Conservation (phyloP, 768 basidiomycete species). For the Hygrocybe punicea region DNA sequence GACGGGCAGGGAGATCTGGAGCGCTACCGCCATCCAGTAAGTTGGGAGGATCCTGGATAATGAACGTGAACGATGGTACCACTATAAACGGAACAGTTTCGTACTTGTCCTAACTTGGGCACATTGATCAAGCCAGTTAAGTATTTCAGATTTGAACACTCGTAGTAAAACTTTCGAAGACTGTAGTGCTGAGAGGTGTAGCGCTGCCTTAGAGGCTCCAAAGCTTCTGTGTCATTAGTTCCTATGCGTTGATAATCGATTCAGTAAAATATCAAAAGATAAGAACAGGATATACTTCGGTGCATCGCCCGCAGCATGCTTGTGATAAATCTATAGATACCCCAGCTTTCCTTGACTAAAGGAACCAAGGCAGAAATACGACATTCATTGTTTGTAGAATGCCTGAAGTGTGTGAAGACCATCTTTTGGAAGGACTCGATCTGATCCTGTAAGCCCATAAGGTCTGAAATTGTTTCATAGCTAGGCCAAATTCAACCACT, state of each 20-base stretch:
- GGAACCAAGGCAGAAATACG: slow-evolving; percentile 95
- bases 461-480: slow-evolving; percentile 95
- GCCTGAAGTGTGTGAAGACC: slow-evolving; percentile 91
- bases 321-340: slow-evolving; percentile 97
- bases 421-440: slow-evolving; percentile 99
- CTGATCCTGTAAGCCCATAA: slow-evolving; percentile 97
- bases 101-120: slow-evolving; percentile 89
- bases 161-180: slow-evolving; percentile 97
- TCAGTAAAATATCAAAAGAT: slow-evolving; percentile 5
- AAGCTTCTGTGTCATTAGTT: slow-evolving; percentile 81
- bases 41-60: slow-evolving; percentile 87
- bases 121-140: slow-evolving; percentile 97
- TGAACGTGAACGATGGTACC: not conserved
- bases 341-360: slow-evolving; percentile 98
- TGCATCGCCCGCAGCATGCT: slow-evolving; percentile 99
- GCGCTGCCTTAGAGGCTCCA: slow-evolving; percentile 84
- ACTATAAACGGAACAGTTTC: slow-evolving; percentile 12
- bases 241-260: slow-evolving; percentile 44
- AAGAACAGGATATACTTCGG: slow-evolving; percentile 51
- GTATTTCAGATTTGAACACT: slow-evolving; percentile 98
- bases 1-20: slow-evolving; percentile 85
- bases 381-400: slow-evolving; percentile 93
- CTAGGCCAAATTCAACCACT: slow-evolving; percentile 40
- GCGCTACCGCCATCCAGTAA: slow-evolving; percentile 76
- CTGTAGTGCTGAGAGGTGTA: slow-evolving; percentile 90